Percentiles rank a stretch among this genome's conserved stretches.
Evolutionary conservation across 768 basidiomycete genomes (phyloP).

Genomic region (Agrocybe praecox): DNA sequence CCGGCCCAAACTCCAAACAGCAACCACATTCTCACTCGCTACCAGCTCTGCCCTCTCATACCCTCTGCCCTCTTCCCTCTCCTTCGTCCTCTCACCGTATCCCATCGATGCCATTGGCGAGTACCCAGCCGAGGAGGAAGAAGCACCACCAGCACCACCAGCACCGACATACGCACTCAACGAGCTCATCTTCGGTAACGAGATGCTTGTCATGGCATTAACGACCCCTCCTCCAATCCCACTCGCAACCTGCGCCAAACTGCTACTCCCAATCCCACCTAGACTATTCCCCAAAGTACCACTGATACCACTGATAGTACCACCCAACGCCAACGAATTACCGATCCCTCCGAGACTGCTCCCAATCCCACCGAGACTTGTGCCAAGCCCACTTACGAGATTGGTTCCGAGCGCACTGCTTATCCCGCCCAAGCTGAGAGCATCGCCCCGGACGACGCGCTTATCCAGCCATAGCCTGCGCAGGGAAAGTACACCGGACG

Average conservation of each 20-base stretch:
- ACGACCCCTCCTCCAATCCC: neutral
- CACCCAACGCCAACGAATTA: no score
- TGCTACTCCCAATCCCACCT: no score
- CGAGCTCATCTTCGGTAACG: slow-evolving; percentile 49
- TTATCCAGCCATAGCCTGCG: slow-evolving; percentile 54
- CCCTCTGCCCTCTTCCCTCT: slow-evolving; percentile 19
- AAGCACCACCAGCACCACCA: slow-evolving; percentile 3
- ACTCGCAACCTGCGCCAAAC: no score
- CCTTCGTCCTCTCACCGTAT: slow-evolving; percentile 2
- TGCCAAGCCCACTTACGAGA: no score
- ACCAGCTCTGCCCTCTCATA: slow-evolving; percentile 29
- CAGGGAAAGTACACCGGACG: slow-evolving; percentile 55
- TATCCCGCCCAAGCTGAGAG: neutral
- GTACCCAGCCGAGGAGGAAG: neutral
- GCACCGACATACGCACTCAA: slow-evolving; percentile 26
- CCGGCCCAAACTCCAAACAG: slow-evolving; percentile 67
- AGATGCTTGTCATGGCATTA: slow-evolving; percentile 49
- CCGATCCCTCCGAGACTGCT: neutral
- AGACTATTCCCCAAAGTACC: slow-evolving; percentile 26
- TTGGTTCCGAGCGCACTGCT: neutral
- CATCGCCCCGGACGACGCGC: slow-evolving; percentile 18
- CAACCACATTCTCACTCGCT: slow-evolving; percentile 45
- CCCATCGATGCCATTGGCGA: no score
- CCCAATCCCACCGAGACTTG: no score
- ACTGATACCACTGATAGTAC: slow-evolving; percentile 31